phyloP scores from a whole-genome alignment of 352 stramenopile genomes.

The Thraustochytrium sp. region DNA sequence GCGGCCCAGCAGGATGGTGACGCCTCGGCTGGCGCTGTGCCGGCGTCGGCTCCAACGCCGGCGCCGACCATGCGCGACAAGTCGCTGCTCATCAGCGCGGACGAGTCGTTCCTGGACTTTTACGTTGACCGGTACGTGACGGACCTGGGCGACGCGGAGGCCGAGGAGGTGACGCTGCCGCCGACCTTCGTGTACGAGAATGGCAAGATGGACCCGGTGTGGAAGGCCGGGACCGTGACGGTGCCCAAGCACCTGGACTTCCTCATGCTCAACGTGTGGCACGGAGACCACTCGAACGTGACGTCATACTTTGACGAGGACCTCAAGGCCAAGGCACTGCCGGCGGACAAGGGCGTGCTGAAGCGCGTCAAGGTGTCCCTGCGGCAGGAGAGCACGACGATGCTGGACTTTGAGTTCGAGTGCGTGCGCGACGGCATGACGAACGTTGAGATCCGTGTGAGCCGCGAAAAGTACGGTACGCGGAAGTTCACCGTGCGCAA shows the following conservation, averaged over 20 bases:
- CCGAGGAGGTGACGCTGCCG: neutral
- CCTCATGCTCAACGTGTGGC: constrained; percentile 10
- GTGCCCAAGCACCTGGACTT: constrained; percentile 33
- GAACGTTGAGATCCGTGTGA: neutral
- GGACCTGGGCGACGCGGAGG: neutral
- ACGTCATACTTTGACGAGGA: constrained; percentile 37
- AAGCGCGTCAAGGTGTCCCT: neutral
- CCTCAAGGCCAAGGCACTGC: neutral
- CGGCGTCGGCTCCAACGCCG: neutral
- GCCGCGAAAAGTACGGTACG: neutral
- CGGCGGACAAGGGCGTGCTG: neutral
- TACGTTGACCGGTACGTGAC: constrained; percentile 2
- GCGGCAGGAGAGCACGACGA: neutral
- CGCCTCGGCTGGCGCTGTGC: no score
- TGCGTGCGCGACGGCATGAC: neutral
- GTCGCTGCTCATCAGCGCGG: neutral
- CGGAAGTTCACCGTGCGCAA: neutral
- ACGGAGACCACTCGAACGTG: neutral
- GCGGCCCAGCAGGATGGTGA: no score
- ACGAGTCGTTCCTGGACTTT: constrained; percentile 32
- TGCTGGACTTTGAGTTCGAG: constrained; percentile 13
- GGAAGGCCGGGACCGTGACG: neutral
- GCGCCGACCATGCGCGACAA: neutral
- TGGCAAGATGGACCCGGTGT: neutral
- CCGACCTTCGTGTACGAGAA: constrained; percentile 3